A percentile compares a stretch with the other conserved stretches of the same genome.
phyloP scores from a whole-genome alignment of 208 protist genomes.

The Trypanosoma theileri region DNA sequence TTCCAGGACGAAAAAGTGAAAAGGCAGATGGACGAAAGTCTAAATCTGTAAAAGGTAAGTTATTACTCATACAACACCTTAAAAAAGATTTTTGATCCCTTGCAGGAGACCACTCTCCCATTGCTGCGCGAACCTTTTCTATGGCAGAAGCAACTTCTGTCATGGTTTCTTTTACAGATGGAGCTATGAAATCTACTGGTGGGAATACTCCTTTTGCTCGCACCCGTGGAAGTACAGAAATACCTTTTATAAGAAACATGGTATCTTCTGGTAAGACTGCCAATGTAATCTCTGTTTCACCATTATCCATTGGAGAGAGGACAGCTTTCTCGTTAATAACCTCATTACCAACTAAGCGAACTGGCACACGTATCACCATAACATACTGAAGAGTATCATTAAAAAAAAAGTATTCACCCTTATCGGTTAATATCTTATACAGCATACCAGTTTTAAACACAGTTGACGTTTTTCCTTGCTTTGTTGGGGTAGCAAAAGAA shows the following conservation, averaged over 20 bases:
- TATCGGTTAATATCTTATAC: constrained; percentile 42
- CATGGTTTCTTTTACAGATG: constrained; percentile 36
- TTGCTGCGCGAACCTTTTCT: constrained; percentile 27
- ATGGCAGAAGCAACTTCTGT: constrained; percentile 34
- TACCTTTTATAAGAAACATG: constrained; percentile 41
- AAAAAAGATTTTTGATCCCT: constrained; percentile 32
- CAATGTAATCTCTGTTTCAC: constrained; percentile 19
- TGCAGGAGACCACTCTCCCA: constrained; percentile 40
- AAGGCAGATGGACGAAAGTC: constrained; percentile 18
- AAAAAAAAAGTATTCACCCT: constrained; percentile 28
- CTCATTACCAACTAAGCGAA: constrained; percentile 29
- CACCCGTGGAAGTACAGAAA: constrained; percentile 33
- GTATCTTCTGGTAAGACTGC: constrained; percentile 20
- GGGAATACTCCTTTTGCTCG: constrained; percentile 40
- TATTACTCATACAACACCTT: constrained; percentile 9
- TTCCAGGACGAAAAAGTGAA: constrained; percentile 12
- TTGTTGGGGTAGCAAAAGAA: constrained; percentile 35
- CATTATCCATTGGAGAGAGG: background rate
- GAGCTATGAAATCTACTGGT: constrained; percentile 42
- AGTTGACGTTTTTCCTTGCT: constrained; percentile 28
- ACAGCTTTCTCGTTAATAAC: constrained; percentile 33
- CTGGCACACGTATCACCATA: constrained; percentile 22
- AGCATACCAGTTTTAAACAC: constrained; percentile 53
- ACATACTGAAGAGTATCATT: constrained; percentile 36
- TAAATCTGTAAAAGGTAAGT: constrained; percentile 13